A percentile compares a stretch with the other conserved stretches of the same genome.
These are phyloP conservation scores for Salicornia ramosissima DNA, from an alignment of 148 eudicot genomes.

Conservation along the genomic window DNA sequence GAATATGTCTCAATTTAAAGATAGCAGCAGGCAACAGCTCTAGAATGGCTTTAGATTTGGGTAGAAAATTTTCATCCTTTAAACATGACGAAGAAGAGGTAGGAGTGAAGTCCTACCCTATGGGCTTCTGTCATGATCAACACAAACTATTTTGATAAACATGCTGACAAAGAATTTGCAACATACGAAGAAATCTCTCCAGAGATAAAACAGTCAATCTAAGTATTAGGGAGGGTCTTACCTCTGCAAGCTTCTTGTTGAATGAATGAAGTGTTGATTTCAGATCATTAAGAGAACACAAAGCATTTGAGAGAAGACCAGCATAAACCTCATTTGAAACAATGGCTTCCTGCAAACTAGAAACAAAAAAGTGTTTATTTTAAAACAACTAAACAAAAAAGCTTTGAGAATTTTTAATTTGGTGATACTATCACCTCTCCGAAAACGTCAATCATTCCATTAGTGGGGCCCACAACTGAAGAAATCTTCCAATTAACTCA, in stretches of 20 bases:
- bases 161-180: background rate
- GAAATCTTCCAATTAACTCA: too few relatives aligned
- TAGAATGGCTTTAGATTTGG: too few relatives aligned
- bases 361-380: conserved; percentile 8
- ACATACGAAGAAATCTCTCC: background rate
- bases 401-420: too few relatives aligned
- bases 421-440: too few relatives aligned
- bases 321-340: conserved; percentile 31
- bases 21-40: too few relatives aligned
- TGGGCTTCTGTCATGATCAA: background rate
- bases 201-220: background rate
- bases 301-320: conserved; percentile 41
- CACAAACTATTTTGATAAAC: background rate
- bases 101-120: too few relatives aligned
- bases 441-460: too few relatives aligned
- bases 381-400: too few relatives aligned
- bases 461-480: too few relatives aligned
- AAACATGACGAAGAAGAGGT: too few relatives aligned
- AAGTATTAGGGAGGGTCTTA: conserved; percentile 23
- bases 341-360: conserved; percentile 54
- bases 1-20: too few relatives aligned
- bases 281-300: conserved; percentile 45
- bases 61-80: too few relatives aligned
- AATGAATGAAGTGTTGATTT: conserved; percentile 53
- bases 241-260: conserved; percentile 88